Conservation (phyloP, 208 protist species). For the Trypanosoma boissoni region DNA sequence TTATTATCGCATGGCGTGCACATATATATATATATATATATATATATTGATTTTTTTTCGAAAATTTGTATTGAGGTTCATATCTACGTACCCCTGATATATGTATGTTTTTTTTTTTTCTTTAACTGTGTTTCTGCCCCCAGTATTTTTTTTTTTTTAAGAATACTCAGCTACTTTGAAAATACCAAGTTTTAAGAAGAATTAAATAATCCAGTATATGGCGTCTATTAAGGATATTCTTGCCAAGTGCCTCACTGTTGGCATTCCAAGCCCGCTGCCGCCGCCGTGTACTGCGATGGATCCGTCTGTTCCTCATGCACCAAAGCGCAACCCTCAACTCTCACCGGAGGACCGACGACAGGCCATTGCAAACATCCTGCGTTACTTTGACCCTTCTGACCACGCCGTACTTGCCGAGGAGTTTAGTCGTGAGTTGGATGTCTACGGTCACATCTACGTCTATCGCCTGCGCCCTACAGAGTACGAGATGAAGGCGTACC, state of each 20-base stretch:
- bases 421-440: slow-evolving; percentile 62
- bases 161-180: neutral
- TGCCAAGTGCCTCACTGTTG: slow-evolving; percentile 15
- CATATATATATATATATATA: slow-evolving; percentile 15
- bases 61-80: neutral
- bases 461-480: slow-evolving; percentile 76
- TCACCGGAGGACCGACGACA: slow-evolving; percentile 31
- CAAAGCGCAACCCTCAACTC: slow-evolving; percentile 31
- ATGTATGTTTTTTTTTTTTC: neutral
- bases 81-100: neutral
- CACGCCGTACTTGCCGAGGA: slow-evolving; percentile 63
- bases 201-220: slow-evolving; percentile 2
- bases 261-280: slow-evolving; percentile 23
- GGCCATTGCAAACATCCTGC: slow-evolving; percentile 65
- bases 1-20: too few relatives aligned
- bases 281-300: slow-evolving; percentile 12
- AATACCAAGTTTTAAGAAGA: neutral
- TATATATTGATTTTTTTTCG: neutral
- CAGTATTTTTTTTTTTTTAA: slow-evolving; percentile 2
- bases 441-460: slow-evolving; percentile 90
- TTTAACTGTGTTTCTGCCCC: neutral
- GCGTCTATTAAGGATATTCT: slow-evolving; percentile 18
- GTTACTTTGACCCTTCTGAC: slow-evolving; percentile 61
- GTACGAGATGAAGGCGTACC: slow-evolving; percentile 49
- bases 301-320: slow-evolving; percentile 48